These are phyloP conservation scores for Starmera stellimalicola DNA, from an alignment of 1,139 yeast species.

Conservation along the genomic window DNA sequence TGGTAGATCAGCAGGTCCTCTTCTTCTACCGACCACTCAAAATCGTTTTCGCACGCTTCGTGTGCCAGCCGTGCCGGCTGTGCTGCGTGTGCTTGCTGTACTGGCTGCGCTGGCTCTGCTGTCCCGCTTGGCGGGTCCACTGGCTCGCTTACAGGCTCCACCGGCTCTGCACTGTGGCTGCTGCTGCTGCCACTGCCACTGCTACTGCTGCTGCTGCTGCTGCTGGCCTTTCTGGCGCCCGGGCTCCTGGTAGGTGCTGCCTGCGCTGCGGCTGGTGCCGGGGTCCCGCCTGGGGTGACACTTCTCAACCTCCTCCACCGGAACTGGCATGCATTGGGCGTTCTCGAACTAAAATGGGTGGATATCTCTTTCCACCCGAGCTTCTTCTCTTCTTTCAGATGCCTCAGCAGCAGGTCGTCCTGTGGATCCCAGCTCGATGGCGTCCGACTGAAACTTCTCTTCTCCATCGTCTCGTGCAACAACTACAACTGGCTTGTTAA, in stretches of 20 bases:
- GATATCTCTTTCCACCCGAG: slow-evolving; percentile 76
- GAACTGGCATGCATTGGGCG: slow-evolving; percentile 74
- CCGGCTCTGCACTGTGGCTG: too few species aligned
- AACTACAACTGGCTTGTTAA: too few species aligned
- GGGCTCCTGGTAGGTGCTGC: not conserved
- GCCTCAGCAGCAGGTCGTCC: slow-evolving; percentile 59
- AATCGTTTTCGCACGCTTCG: slow-evolving; percentile 3
- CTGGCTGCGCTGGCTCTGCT: too few species aligned
- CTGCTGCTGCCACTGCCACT: too few species aligned
- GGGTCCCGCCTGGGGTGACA: too few species aligned
- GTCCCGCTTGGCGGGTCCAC: too few species aligned
- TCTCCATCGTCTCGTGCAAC: too few species aligned
- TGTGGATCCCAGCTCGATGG: slow-evolving; percentile 74
- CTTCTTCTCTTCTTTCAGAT: slow-evolving; percentile 60
- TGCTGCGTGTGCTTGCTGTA: too few species aligned
- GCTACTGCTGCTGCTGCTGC: not conserved
- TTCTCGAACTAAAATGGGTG: slow-evolving; percentile 53
- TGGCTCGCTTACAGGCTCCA: too few species aligned
- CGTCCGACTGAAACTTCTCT: slow-evolving; percentile 32
- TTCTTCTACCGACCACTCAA: slow-evolving; percentile 38
- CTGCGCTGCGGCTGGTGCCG: slow-evolving; percentile 7
- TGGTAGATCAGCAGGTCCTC: slow-evolving; percentile 66
- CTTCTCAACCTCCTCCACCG: slow-evolving; percentile 66
- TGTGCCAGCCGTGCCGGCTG: too few species aligned
- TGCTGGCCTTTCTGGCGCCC: not conserved